A percentile compares a stretch with the other conserved stretches of the same genome.
These are phyloP conservation scores for Heimioporus sp. DNA, from an alignment of 768 basidiomycete genomes.

Conservation along the genomic window DNA sequence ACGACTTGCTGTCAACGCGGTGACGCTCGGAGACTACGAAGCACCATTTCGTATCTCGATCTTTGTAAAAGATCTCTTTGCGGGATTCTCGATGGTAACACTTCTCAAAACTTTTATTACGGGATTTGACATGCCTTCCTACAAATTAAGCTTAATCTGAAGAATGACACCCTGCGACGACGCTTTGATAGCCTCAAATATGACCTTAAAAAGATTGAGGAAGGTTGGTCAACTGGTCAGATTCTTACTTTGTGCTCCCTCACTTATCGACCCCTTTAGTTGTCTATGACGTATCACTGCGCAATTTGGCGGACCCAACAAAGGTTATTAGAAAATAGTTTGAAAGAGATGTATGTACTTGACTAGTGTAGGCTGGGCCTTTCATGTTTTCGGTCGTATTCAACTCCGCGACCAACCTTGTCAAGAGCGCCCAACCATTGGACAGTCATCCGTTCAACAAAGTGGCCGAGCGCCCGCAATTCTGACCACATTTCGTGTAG, in stretches of 20 bases:
- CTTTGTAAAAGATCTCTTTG: constrained; percentile 79
- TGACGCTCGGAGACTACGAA: constrained; percentile 80
- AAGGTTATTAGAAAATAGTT: background rate
- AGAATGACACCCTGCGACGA: constrained; percentile 73
- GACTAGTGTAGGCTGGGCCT: background rate
- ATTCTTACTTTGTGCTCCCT: background rate
- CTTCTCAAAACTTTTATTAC: background rate
- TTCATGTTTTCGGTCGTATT: background rate
- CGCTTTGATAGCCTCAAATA: constrained; percentile 83
- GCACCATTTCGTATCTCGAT: constrained; percentile 73
- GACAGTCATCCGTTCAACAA: constrained; percentile 3
- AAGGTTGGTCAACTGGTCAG: constrained; percentile 49
- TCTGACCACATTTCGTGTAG: constrained; percentile 6
- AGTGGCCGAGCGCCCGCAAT: background rate
- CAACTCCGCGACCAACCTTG: constrained; percentile 23
- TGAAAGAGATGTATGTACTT: background rate
- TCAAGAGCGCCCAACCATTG: constrained; percentile 6
- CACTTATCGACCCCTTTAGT: constrained; percentile 40
- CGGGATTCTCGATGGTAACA: constrained; percentile 79
- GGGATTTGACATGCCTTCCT: constrained; percentile 2
- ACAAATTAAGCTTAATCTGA: constrained; percentile 65
- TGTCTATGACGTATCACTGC: constrained; percentile 81
- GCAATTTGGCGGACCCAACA: constrained; percentile 50
- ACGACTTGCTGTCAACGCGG: constrained; percentile 74
- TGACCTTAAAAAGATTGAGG: constrained; percentile 86